Evolutionary conservation across 169 alveolate species (phyloP), one percentile per base, ranked within the genome.

Genomic region (Cryptosporidium canis): DNA sequence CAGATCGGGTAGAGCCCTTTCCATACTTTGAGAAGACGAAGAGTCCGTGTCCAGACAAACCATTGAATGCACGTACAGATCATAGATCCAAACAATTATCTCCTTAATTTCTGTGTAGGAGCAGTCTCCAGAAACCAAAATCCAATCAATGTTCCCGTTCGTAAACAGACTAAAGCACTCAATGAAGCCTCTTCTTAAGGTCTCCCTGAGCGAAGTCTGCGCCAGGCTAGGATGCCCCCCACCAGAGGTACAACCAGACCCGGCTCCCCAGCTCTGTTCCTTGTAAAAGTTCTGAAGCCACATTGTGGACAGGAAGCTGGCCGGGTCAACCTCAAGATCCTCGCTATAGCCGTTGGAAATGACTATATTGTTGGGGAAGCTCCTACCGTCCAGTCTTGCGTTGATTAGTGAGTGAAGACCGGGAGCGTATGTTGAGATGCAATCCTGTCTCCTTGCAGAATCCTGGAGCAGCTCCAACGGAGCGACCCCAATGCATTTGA

Each of bases 71-170:
- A 77, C 37, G 29, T 55, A 55, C 11, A 77, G 5, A 11, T 61
- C 45, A 44, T 77, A 61, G 18, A 77, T 77, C 87, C 87, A 77
- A 44, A 45, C 24, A 56, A 77, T 58, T n/a, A 77, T 77, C n/a
- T 37, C 70, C 47, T 77, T 61, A n/a, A 55, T 58, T 3, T 61
- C 87, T 1, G 77, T 29, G 27, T 55, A 55, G 1, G 55, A 37
- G 31, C 48, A 77, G 5, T 58, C 27, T n/a, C 87, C 48, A 55
- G 67, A 77, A 24, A 77, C 44, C n/a, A 77, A 35, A 2, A 77
- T 58, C 87, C 87, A 77, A 45, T 77, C 72, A 29, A 77, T 77
- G 8, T 77, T 77, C 4, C 72, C 87, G 37, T 77, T 61, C 44
- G 58, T 77, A 58, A 77, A 77, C 9, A 77, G 63, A 1, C 65